These are phyloP conservation scores for Neurospora sp. DNA, from an alignment of 495 filamentous ascomycete species.

Conservation along the genomic window DNA sequence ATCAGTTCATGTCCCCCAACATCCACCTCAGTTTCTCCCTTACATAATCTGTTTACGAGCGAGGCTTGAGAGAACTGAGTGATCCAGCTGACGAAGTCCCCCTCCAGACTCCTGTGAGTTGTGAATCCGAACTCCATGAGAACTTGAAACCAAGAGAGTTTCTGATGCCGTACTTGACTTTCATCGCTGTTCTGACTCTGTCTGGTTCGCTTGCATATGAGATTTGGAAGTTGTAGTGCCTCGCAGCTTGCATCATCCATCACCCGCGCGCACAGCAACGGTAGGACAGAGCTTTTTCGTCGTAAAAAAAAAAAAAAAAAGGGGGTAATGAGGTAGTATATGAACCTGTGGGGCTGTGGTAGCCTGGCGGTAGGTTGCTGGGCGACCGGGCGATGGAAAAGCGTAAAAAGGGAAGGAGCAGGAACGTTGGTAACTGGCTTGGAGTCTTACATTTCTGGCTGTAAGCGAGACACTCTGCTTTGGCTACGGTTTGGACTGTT, in stretches of 20 bases:
- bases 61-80: too few species aligned
- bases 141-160: neutral
- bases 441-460: neutral
- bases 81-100: too few species aligned
- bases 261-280: neutral
- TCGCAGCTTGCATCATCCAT: neutral
- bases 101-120: too few species aligned
- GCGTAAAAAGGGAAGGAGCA: too few species aligned
- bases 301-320: neutral
- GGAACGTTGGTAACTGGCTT: neutral
- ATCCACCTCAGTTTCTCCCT: too few species aligned
- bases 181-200: neutral
- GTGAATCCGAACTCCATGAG: too few species aligned
- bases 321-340: too few species aligned
- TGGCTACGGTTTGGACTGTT: neutral
- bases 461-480: neutral
- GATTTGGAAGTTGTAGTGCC: neutral
- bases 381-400: too few species aligned
- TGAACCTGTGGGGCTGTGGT: too few species aligned
- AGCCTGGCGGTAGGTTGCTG: too few species aligned
- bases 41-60: too few species aligned
- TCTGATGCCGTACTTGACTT: neutral
- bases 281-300: neutral
- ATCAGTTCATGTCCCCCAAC: too few species aligned
- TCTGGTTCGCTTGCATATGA: neutral